Conservation (phyloP, 2,329 filamentous ascomycete genomes). For the Herpotrichia juniperi region DNA sequence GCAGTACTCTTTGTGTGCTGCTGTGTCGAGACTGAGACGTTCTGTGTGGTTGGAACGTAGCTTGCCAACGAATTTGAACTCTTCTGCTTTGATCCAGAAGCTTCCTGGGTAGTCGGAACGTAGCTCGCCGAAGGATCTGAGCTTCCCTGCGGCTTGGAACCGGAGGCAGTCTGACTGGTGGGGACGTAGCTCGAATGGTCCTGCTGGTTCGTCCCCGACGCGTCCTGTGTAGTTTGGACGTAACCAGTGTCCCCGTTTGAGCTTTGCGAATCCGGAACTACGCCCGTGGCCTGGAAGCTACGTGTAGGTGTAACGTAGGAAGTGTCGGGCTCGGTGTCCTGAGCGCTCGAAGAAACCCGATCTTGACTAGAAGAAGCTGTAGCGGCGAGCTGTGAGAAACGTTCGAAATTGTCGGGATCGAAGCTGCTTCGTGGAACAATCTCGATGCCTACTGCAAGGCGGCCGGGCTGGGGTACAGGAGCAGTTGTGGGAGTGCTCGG, state of each 20-base stretch:
- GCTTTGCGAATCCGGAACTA: conserved; percentile 37
- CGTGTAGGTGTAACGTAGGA: conserved; percentile 21
- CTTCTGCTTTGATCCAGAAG: conserved; percentile 7
- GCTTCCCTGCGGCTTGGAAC: not conserved
- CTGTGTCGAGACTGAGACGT: conserved; percentile 10
- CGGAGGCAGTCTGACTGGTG: conserved; percentile 24
- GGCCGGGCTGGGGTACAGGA: not conserved
- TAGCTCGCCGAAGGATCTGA: conserved; percentile 25
- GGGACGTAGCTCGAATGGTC: conserved; percentile 23
- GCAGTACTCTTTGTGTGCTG: conserved; percentile 2
- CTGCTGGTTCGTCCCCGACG: not conserved
- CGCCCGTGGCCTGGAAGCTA: conserved; percentile 19
- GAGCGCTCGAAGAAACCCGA: not conserved
- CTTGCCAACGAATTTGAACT: conserved; percentile 8
- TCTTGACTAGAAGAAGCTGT: not conserved
- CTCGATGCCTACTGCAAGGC: conserved; percentile 18
- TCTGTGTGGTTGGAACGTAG: conserved; percentile 31
- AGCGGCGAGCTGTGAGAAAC: conserved; percentile 22
- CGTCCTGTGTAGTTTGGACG: conserved; percentile 26
- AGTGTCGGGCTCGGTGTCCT: conserved; percentile 21
- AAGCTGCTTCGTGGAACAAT: conserved; percentile 23
- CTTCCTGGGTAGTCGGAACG: conserved; percentile 27
- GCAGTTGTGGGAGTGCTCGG: not conserved
- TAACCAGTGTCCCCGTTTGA: conserved; percentile 27
- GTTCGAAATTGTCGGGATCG: conserved; percentile 26